These are phyloP conservation scores for Aureobasidium sp. DNA, from an alignment of 2,329 filamentous ascomycete species.

Conservation along the genomic window DNA sequence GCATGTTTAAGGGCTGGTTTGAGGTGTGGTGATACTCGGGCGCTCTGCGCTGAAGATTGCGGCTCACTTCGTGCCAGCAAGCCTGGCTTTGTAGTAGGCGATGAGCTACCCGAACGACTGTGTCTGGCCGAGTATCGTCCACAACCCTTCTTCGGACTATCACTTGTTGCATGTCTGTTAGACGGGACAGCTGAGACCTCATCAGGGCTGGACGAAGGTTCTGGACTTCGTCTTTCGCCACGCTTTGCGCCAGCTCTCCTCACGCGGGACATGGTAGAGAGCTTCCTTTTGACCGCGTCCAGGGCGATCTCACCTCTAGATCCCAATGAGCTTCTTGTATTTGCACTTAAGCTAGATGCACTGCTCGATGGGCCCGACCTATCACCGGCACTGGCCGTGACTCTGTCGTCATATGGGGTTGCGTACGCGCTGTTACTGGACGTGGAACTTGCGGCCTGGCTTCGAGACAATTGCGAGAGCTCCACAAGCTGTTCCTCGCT, in stretches of 20 bases:
- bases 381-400: background rate
- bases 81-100: background rate
- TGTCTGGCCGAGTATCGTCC: background rate
- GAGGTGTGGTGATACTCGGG: background rate
- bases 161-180: background rate
- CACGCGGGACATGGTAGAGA: background rate
- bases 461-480: background rate
- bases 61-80: background rate
- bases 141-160: background rate
- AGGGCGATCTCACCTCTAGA: background rate
- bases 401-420: background rate
- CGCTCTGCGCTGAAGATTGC: background rate
- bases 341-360: background rate
- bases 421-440: background rate
- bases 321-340: background rate
- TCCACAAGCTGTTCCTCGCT: constrained; percentile 11
- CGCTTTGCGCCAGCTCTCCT: background rate
- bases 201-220: background rate
- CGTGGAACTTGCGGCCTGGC: background rate
- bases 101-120: background rate
- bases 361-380: background rate
- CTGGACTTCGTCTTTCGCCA: background rate
- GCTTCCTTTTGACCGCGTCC: constrained; percentile 1
- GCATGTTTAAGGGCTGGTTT: background rate
- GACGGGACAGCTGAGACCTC: background rate